Evolutionary conservation across 306 rosid genomes (phyloP), one percentile per base, ranked within the genome.

Genomic region (Lathyrus oleraceus): DNA sequence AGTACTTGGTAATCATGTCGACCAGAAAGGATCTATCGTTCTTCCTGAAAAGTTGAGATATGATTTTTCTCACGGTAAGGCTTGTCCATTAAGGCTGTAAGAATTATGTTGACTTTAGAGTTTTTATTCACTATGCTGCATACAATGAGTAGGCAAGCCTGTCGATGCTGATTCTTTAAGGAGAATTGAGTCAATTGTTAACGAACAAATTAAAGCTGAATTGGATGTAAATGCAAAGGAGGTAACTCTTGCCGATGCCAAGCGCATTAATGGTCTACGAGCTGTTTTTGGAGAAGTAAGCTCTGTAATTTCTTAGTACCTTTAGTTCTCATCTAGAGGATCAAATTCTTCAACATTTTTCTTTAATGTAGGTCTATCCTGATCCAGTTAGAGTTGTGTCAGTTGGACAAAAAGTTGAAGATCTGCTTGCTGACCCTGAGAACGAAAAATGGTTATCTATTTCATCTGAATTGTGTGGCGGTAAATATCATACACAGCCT

Each of bases 201-300:
- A 91, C 78, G 89, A 91, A 47, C 97, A 91, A 87, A 94, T 94
- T 61, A 77, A 74, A 76, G 97, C 84, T 40, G 91, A 85, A 78
- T 76, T 94, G 76, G 96, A 79, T 58, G 99, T 94, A 35, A 87
- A 25, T 73, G 83, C 88, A 8, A 87, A 85, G 84, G 99, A 86
- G 81, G 96, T 71, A 56, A 69, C 85, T 71, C 92, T 91, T 67
- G 83, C 77, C 44, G 95, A 91, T 11, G 99, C 97, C 49, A 85
- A 84, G 79, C 81, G 76, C 25, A 89, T 94, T 64, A 86, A 89
- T 59, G 95, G 99, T 62, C 70, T 94, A 67, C 87, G 99, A 85
- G 99, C 97, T 77, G 99, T 94, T 66, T 94, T 94, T 82, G 99
- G 99, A 60, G 99, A 94, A 84, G 99, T 94, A 76, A 78, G 89